Percentiles rank a stretch among this genome's conserved stretches.
These are phyloP conservation scores for Trichaptum fuscoviolaceum DNA, from an alignment of 768 basidiomycete species.

Conservation along the genomic window DNA sequence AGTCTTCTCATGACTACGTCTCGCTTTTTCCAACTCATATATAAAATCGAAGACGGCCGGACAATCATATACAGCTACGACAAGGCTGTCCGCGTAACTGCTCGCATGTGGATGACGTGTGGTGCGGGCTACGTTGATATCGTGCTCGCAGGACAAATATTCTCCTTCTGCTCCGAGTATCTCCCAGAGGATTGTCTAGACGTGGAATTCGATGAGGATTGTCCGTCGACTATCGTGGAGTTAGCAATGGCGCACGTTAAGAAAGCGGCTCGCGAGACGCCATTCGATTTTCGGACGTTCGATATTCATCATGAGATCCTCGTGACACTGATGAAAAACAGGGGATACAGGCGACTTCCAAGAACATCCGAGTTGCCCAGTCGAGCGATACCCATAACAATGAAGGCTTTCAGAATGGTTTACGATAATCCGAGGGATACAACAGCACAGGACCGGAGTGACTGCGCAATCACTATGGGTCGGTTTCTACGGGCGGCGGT, in stretches of 20 bases:
- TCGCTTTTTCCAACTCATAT: background rate
- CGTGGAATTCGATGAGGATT: background rate
- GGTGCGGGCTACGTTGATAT: background rate
- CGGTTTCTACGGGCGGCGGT: background rate
- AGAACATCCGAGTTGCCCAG: background rate
- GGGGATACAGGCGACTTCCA: background rate
- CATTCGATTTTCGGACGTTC: background rate
- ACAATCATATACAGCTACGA: background rate
- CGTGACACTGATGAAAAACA: background rate
- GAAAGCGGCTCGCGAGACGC: background rate
- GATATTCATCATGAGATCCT: background rate
- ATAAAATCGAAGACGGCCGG: background rate
- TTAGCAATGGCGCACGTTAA: background rate
- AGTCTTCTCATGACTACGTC: background rate
- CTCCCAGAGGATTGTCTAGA: background rate
- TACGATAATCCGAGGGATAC: background rate
- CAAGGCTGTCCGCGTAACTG: background rate
- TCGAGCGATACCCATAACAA: background rate
- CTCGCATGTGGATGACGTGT: background rate
- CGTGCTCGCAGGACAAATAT: background rate
- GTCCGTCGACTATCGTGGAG: background rate
- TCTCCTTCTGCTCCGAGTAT: background rate
- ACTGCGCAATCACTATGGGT: background rate
- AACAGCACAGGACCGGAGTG: background rate
- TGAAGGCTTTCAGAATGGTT: background rate